phyloP scores from a whole-genome alignment of 176 grass and related monocot species.

The Saccharum spontaneum region DNA sequence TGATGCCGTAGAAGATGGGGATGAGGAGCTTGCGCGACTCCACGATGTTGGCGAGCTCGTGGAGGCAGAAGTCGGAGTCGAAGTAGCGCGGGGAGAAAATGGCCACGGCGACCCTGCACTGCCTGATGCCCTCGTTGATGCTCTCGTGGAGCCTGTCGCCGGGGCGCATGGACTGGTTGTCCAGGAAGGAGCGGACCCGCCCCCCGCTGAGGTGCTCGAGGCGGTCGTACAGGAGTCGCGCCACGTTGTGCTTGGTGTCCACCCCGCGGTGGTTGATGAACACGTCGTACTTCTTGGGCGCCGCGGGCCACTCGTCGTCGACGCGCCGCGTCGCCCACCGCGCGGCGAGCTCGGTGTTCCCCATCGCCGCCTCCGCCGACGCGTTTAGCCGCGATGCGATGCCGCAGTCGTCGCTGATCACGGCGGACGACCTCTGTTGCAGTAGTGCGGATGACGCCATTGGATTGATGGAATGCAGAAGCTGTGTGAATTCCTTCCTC shows the following conservation, averaged over 20 bases:
- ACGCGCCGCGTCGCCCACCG: neutral
- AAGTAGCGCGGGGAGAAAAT: conserved; percentile 71
- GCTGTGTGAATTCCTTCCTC: too few relatives aligned
- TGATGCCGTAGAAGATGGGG: conserved; percentile 81
- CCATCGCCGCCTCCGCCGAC: conserved; percentile 20
- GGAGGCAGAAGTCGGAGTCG: conserved; percentile 74
- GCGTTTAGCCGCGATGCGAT: conserved; percentile 34
- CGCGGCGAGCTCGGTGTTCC: neutral
- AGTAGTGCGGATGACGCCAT: neutral
- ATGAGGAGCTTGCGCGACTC: conserved; percentile 68
- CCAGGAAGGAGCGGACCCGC: conserved; percentile 44
- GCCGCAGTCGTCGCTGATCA: neutral
- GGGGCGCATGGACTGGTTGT: conserved; percentile 70
- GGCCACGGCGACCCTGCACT: conserved; percentile 56
- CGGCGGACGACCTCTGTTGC: neutral
- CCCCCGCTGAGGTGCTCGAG: conserved; percentile 1
- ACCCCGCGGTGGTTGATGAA: conserved; percentile 89
- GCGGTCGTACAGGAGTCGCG: conserved; percentile 52
- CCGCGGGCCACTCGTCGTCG: conserved; percentile 17
- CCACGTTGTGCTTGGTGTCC: conserved; percentile 75
- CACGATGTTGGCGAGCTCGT: conserved; percentile 66
- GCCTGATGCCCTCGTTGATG: conserved; percentile 40
- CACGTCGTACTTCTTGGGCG: conserved; percentile 40
- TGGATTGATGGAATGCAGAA: neutral
- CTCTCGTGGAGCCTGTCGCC: conserved; percentile 54